Conservation (phyloP, 306 rosid species). For the Vigna hirtella region DNA sequence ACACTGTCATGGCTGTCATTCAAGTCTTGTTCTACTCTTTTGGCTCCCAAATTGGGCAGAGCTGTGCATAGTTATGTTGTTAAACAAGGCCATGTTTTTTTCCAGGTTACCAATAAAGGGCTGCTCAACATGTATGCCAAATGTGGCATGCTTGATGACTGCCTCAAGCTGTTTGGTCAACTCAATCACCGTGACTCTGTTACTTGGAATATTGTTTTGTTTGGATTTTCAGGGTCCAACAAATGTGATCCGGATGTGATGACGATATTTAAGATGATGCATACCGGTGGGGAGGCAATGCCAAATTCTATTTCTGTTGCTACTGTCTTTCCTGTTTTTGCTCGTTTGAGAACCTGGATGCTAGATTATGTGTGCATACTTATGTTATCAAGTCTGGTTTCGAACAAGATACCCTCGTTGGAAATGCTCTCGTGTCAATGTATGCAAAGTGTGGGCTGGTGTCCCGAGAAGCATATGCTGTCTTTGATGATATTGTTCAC, state of each 20-base stretch:
- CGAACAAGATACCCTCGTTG: slow-evolving; percentile 64
- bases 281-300: slow-evolving; percentile 55
- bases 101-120: slow-evolving; percentile 70
- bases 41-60: slow-evolving; percentile 62
- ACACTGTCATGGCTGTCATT: slow-evolving; percentile 56
- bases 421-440: slow-evolving; percentile 81
- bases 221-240: slow-evolving; percentile 67
- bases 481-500: slow-evolving; percentile 59
- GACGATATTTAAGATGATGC: slow-evolving; percentile 66
- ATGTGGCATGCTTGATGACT: slow-evolving; percentile 68
- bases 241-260: slow-evolving; percentile 58
- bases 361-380: slow-evolving; percentile 71
- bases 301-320: slow-evolving; percentile 77
- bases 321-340: slow-evolving; percentile 75
- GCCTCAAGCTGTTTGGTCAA: slow-evolving; percentile 66
- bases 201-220: slow-evolving; percentile 81
- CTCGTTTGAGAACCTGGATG: slow-evolving; percentile 55
- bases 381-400: slow-evolving; percentile 75
- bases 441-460: slow-evolving; percentile 79
- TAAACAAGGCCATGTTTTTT: slow-evolving; percentile 73
- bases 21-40: slow-evolving; percentile 74
- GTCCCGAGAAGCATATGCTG: slow-evolving; percentile 61
- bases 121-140: slow-evolving; percentile 89
- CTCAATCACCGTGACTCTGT: slow-evolving; percentile 66
- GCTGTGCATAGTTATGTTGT: slow-evolving; percentile 66